Evolutionary conservation across 176 grass and related monocot species (phyloP).

Genomic region (Lolium multiflorum): DNA sequence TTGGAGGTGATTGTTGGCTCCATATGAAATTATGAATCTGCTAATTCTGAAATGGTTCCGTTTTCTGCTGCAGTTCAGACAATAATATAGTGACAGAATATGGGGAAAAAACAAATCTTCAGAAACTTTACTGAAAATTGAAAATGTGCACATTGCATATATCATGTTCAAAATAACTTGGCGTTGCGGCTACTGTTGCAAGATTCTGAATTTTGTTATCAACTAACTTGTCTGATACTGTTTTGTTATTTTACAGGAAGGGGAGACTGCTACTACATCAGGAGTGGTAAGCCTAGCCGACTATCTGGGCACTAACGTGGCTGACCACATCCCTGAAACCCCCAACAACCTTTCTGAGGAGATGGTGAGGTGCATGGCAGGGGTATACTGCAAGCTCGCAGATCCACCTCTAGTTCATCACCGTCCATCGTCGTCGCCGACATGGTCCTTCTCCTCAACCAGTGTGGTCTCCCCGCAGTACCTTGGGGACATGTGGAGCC

Average conservation of each 20-base stretch:
- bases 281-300: slow-evolving; percentile 89
- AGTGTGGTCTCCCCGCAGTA: slow-evolving; percentile 68
- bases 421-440: slow-evolving; percentile 53
- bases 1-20: slow-evolving; percentile 48
- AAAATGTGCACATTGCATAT: neutral
- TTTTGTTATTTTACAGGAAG: slow-evolving; percentile 44
- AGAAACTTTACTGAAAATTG: neutral
- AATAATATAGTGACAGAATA: neutral
- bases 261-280: slow-evolving; percentile 32
- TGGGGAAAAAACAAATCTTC: neutral
- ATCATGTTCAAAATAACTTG: neutral
- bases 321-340: slow-evolving; percentile 79
- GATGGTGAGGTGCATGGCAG: slow-evolving; percentile 88
- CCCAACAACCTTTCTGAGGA: slow-evolving; percentile 94
- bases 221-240: neutral
- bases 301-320: slow-evolving; percentile 80
- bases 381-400: slow-evolving; percentile 78
- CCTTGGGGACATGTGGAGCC: slow-evolving; percentile 75
- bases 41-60: neutral
- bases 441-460: slow-evolving; percentile 71
- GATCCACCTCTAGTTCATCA: slow-evolving; percentile 79
- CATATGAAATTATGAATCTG: neutral
- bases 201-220: slow-evolving; percentile 24
- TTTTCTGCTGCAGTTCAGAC: neutral
- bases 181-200: neutral